Evolutionary conservation across 352 stramenopile species (phyloP).

Genomic region (Globisporangium takayamanum): DNA sequence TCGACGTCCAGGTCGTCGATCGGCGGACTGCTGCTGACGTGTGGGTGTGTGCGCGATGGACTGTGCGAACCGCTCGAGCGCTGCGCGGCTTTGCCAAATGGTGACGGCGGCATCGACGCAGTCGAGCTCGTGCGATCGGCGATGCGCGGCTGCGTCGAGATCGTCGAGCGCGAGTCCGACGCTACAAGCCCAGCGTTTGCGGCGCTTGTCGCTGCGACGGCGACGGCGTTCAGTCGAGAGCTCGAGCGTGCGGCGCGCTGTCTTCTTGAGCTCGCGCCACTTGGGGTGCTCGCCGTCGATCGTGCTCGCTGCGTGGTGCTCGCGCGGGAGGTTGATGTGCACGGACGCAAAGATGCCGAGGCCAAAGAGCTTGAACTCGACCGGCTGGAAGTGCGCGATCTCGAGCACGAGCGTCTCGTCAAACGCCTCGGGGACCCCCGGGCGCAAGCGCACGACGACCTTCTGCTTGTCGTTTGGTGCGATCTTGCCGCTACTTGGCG

Average conservation of each 20-base stretch:
- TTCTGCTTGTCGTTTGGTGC: constrained; percentile 86
- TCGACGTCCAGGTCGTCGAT: constrained; percentile 78
- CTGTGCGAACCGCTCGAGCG: constrained; percentile 17
- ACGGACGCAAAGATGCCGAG: constrained; percentile 89
- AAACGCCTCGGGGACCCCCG: constrained; percentile 84
- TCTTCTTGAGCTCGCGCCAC: constrained; percentile 71
- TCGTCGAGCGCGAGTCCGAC: constrained; percentile 51
- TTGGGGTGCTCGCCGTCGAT: constrained; percentile 54
- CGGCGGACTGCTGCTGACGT: constrained; percentile 9
- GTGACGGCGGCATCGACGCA: constrained; percentile 19
- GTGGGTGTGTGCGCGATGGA: constrained; percentile 13
- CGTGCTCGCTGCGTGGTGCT: constrained; percentile 47
- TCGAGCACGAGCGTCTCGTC: constrained; percentile 88
- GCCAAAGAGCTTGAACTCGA: constrained; percentile 87
- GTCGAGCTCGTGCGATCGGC: constrained; percentile 30
- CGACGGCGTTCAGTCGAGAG: constrained; percentile 21
- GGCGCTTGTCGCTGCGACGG: constrained; percentile 15
- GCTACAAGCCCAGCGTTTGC: not conserved
- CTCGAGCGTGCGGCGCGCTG: constrained; percentile 37
- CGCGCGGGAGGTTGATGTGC: constrained; percentile 84
- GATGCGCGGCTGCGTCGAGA: constrained; percentile 29
- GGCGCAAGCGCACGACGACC: constrained; percentile 81
- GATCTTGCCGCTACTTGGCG: constrained; percentile 80
- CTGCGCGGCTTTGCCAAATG: constrained; percentile 12
- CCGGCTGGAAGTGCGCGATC: constrained; percentile 92